These are phyloP conservation scores for Leucoagaricus sp. DNA, from an alignment of 1,284 basidiomycete genomes.

Conservation along the genomic window DNA sequence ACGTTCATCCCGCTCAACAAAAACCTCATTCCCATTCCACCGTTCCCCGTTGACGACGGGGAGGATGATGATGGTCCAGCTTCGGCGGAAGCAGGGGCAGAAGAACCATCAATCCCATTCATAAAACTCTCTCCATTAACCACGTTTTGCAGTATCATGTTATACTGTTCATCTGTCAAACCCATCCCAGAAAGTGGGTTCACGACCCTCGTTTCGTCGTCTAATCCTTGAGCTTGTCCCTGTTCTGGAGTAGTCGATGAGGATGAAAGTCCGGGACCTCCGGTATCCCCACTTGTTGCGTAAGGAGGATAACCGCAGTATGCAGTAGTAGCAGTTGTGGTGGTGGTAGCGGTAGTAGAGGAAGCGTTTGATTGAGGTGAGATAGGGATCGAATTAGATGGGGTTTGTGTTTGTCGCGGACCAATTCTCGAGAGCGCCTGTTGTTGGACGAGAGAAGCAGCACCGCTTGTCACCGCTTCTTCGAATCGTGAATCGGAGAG, in stretches of 20 bases:
- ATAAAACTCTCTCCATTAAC: constrained; percentile 59
- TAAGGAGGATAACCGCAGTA: no score
- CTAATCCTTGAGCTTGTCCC: background rate
- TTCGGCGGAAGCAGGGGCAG: background rate
- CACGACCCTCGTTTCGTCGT: constrained; percentile 56
- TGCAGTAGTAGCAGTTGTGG: no score
- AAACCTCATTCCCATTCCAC: no score
- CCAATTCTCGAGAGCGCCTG: constrained; percentile 5
- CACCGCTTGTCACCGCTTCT: constrained; percentile 46
- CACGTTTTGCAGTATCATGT: constrained; percentile 64
- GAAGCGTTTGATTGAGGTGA: background rate
- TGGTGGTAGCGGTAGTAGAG: background rate
- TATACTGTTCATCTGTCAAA: constrained; percentile 76
- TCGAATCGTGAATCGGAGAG: constrained; percentile 64
- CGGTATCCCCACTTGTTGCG: no score
- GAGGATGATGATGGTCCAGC: background rate
- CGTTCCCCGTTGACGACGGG: background rate
- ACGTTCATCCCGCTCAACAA: no score
- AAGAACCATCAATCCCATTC: constrained; percentile 23
- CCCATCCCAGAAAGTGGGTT: constrained; percentile 75
- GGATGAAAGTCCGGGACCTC: no score
- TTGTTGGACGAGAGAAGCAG: constrained; percentile 21
- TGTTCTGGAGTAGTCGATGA: no score
- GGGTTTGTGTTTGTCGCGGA: constrained; percentile 8
- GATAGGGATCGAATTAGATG: constrained; percentile 4